Conservation (phyloP, 2,329 filamentous ascomycete genomes). For the Colletotrichum theobromicola region DNA sequence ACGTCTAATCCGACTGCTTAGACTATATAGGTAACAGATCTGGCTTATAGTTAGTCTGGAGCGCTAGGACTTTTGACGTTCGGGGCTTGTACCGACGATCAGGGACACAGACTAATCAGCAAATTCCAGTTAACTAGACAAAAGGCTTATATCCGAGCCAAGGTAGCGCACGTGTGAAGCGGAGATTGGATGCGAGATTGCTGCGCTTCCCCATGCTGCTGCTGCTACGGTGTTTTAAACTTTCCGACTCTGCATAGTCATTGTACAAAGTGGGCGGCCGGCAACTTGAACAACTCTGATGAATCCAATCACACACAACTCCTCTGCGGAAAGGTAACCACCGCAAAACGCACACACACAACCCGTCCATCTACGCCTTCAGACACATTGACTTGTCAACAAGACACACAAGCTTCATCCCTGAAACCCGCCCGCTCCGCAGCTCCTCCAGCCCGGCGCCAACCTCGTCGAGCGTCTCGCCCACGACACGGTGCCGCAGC, state of each 20-base stretch:
- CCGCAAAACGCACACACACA: background rate
- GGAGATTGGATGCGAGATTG: background rate
- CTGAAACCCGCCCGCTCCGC: background rate
- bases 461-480: background rate
- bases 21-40: too few relatives aligned
- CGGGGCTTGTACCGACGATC: background rate
- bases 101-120: background rate
- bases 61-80: background rate
- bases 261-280: background rate
- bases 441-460: background rate
- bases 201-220: background rate
- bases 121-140: background rate
- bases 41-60: background rate
- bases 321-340: background rate
- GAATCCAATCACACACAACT: background rate
- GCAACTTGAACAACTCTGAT: background rate
- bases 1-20: background rate
- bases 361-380: background rate
- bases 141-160: background rate
- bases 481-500: background rate
- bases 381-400: background rate
- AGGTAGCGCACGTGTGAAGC: background rate
- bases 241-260: background rate
- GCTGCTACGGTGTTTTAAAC: too few relatives aligned
- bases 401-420: background rate